These are phyloP conservation scores for Apiotrichum veenhuisii DNA, from an alignment of 1,284 basidiomycete species.

Conservation along the genomic window DNA sequence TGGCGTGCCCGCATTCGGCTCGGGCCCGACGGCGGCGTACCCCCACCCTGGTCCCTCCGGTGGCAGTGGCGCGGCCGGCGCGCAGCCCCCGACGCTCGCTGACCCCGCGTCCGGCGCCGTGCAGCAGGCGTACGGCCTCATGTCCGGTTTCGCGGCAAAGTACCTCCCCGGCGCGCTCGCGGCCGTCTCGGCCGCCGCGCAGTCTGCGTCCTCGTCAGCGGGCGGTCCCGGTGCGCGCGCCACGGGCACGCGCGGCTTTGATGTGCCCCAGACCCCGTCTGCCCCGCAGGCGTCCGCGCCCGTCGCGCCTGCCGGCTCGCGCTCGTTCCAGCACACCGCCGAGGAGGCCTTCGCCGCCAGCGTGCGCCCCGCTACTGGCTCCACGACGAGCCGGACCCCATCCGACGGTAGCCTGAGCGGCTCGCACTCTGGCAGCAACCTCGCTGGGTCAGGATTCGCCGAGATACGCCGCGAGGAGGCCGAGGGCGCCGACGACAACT, in stretches of 20 bases:
- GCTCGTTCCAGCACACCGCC: slow-evolving; percentile 5
- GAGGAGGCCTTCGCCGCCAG: slow-evolving; percentile 7
- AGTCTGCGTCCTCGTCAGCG: slow-evolving; percentile 6
- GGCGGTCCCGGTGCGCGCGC: slow-evolving; percentile 1
- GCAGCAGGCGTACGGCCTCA: slow-evolving; percentile 37
- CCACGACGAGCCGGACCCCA: not conserved
- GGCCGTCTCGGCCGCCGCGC: slow-evolving; percentile 32
- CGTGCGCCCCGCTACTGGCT: not conserved
- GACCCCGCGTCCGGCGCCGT: slow-evolving; percentile 45
- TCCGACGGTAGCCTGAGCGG: slow-evolving; percentile 14
- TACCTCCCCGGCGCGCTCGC: slow-evolving; percentile 44
- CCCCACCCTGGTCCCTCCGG: too few relatives aligned
- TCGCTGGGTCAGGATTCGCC: slow-evolving; percentile 25
- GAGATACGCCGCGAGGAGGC: slow-evolving; percentile 42
- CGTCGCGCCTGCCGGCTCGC: slow-evolving; percentile 1
- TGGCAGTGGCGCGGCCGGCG: not conserved
- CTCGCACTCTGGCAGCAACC: slow-evolving; percentile 15
- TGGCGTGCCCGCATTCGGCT: not conserved
- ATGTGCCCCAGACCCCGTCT: slow-evolving; percentile 6
- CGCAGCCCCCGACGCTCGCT: slow-evolving; percentile 42
- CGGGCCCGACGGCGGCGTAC: not conserved
- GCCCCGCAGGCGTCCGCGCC: not conserved
- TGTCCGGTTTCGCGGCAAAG: slow-evolving; percentile 20
- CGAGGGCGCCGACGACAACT: slow-evolving; percentile 19
- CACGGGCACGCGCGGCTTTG: slow-evolving; percentile 11